Base-by-base conservation (phyloP, 192 early-diverging fungal genomes). In the Piromyces finnis region DNA sequence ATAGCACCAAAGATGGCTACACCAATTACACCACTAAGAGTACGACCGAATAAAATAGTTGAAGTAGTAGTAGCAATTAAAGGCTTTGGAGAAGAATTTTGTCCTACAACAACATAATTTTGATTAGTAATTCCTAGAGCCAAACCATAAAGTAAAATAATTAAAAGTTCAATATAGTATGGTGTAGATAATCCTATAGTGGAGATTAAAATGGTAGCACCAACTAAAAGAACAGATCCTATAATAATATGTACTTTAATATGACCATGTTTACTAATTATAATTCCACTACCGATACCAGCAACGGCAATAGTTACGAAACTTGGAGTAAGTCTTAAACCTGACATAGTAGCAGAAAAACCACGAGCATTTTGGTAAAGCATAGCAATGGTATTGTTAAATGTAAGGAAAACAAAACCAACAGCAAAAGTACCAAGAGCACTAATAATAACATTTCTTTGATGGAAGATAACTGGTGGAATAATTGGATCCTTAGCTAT, bases 11-110 rank as follows among this genome's bases (percentile, higher is more conserved):
- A 51, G 15, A 51, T 51, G 4, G 26, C 86, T 14, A 92, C 83
- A 79, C 88, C 88, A 59, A 92, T 80, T n/a, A 89, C 89, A 79
- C 87, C 86, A 18, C 91, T 90, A 36, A 86, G 82, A n/a, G 81
- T 83, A 80, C 87, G 85, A 68, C 88, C 82, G 51, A 92, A 85
- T 81, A 87, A 86, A 51, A 51, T 51, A 22, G 41, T 51, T 0
- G 41, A 51, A 22, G 41, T 51, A 51, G 41, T 22, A 51, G 41
- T 51, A 51, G 41, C 41, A 51, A 51, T 51, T 22, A 51, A 22
- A 51, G 41, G 41, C 6, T 51, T 51, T 51, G 41, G 41, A 22
- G 18, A 9, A 22, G 41, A 9, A 51, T 51, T 51, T 51, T 51
- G 41, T 22, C 41, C 41, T 22, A 51, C 14, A 51, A 51, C 41